Evolutionary conservation across 225 moss, liverwort and hornwort species (phyloP).

Genomic region (Marchantia polymorpha): DNA sequence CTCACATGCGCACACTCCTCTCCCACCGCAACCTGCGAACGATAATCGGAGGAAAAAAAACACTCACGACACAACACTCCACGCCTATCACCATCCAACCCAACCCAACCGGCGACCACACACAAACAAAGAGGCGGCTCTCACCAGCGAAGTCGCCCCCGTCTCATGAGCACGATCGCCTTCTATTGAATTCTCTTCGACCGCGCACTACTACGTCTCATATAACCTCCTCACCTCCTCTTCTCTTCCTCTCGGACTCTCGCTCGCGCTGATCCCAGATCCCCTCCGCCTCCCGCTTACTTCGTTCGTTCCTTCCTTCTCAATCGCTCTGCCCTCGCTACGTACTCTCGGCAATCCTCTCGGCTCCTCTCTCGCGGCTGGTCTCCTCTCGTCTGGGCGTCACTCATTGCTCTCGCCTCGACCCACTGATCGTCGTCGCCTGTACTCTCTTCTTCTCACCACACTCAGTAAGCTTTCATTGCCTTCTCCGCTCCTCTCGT

Average conservation of each 20-base stretch:
- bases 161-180: constrained; percentile 30
- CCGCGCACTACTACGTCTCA: constrained; percentile 8
- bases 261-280: constrained; percentile 2
- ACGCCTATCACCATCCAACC: constrained; percentile 1
- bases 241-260: background rate
- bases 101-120: background rate
- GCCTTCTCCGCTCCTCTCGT: background rate
- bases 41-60: background rate
- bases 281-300: background rate
- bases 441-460: constrained; percentile 5
- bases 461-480: constrained; percentile 1
- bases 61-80: background rate
- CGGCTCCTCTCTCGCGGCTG: too few species aligned
- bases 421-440: background rate
- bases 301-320: background rate
- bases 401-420: background rate
- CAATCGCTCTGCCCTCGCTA: background rate
- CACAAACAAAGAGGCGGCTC: background rate
- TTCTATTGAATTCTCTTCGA: constrained; percentile 6
- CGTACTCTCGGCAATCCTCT: background rate
- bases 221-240: constrained; percentile 11
- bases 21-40: background rate
- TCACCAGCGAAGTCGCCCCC: constrained; percentile 26
- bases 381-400: background rate
- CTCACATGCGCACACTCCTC: background rate